Percentiles rank a stretch among this genome's conserved stretches.
These are phyloP conservation scores for Passalora sequoiae DNA, from an alignment of 2,329 filamentous ascomycete species.

Conservation along the genomic window DNA sequence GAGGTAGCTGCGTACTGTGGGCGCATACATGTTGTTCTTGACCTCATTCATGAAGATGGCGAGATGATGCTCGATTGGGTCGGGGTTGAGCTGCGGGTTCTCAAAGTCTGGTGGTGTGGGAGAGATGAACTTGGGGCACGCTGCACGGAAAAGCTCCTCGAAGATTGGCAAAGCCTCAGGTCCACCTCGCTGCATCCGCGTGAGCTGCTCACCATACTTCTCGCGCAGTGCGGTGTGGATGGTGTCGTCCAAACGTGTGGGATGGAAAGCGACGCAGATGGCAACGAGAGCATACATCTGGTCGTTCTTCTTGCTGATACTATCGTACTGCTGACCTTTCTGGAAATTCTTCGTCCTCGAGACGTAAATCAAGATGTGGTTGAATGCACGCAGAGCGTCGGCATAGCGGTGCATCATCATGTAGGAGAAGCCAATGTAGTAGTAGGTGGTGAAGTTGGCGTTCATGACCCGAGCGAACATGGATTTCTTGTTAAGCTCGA, in stretches of 20 bases:
- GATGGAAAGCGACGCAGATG: constrained; percentile 97
- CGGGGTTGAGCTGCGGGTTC: constrained; percentile 89
- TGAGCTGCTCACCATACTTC: constrained; percentile 98
- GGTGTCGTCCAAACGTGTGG: constrained; percentile 93
- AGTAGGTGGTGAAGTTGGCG: constrained; percentile 99
- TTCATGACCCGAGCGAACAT: constrained; percentile 99
- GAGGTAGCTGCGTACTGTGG: constrained; percentile 96
- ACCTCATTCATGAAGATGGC: constrained; percentile 99
- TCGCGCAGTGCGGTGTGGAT: constrained; percentile 96
- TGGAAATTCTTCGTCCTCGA: constrained; percentile 99
- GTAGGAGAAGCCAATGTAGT: constrained; percentile 99
- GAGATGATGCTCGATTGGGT: constrained; percentile 95
- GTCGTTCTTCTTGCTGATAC: constrained; percentile 99
- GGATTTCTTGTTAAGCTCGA: constrained; percentile 99
- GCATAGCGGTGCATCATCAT: constrained; percentile 99
- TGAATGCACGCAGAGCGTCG: constrained; percentile 99
- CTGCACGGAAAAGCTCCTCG: constrained; percentile 93
- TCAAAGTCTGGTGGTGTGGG: constrained; percentile 97
- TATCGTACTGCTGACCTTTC: constrained; percentile 97
- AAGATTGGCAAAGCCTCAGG: constrained; percentile 94
- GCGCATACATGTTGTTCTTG: constrained; percentile 98
- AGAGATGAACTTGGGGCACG: constrained; percentile 99
- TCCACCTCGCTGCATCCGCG: constrained; percentile 91
- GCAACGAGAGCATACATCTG: constrained; percentile 99
- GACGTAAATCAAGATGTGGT: constrained; percentile 98